Percentiles rank a stretch among this genome's conserved stretches.
Evolutionary conservation across 352 stramenopile species (phyloP).

Genomic region (Globisporangium carolinianum): DNA sequence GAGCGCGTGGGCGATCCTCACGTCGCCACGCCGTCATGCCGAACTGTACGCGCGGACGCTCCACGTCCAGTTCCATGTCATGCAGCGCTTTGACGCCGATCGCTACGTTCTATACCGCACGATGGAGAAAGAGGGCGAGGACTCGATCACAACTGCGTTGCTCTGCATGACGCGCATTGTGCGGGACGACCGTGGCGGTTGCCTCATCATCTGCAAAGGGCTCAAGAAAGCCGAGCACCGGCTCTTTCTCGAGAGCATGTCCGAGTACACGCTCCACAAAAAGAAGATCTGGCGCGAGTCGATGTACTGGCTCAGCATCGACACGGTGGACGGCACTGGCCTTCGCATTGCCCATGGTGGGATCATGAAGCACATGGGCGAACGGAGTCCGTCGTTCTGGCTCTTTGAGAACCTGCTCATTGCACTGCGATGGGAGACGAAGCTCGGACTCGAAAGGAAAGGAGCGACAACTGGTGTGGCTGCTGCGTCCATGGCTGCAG

Average conservation of each 20-base stretch:
- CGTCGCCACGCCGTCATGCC: conserved; percentile 30
- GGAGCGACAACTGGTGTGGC: too few relatives aligned
- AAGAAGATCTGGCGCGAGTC: conserved; percentile 49
- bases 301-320: conserved; percentile 53
- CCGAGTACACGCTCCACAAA: conserved; percentile 37
- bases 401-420: conserved; percentile 51
- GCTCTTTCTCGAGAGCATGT: conserved; percentile 35
- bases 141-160: conserved; percentile 49
- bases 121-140: conserved; percentile 52
- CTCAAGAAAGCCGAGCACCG: conserved; percentile 43
- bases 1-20: conserved; percentile 41
- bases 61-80: conserved; percentile 49
- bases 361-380: conserved; percentile 57
- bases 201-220: conserved; percentile 46
- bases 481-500: too few relatives aligned
- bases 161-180: conserved; percentile 50
- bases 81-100: conserved; percentile 47
- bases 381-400: conserved; percentile 48
- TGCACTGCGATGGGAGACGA: conserved; percentile 42
- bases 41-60: conserved; percentile 45
- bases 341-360: conserved; percentile 33
- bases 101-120: conserved; percentile 47
- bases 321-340: conserved; percentile 17
- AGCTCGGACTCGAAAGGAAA: conserved; percentile 23
- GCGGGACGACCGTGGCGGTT: conserved; percentile 24